Evolutionary conservation across 2,329 filamentous ascomycete species (phyloP), one percentile per base, ranked within the genome.

Genomic region (Calonectria honghensis): DNA sequence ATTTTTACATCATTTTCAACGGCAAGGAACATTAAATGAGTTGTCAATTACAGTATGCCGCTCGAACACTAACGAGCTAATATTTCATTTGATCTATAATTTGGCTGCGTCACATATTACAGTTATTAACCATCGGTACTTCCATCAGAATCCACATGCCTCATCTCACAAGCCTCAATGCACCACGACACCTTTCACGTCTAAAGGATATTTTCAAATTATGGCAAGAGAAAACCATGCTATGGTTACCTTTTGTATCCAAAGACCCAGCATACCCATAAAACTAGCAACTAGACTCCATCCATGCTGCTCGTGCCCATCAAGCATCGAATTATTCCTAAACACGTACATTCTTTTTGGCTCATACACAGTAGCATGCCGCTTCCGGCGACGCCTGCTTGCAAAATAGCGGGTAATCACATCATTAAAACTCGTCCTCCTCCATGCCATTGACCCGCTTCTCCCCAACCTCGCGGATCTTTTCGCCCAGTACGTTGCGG

Each of bases 401-500:
- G 37, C n/a, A 41, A 63, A 63, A 41, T 2, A 41, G 35, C 24
- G n/a, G 37, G n/a, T 18, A 29, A 63, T 41, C 57, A 63, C 35
- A 63, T 41, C 27, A 64, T 54, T 73, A 78, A 50, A 80, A 82
- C 68, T 89, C 87, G 75, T 92, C 90, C 24, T 91, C 93, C 27
- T 91, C 91, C 83, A 91, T 86, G 11, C 91, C 92, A 73, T 89
- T 88, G 51, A 93, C 85, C 82, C 92, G 89, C 82, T 88, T 89
- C 88, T 98, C 96, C 0, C 93, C 96, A 80, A 97, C 81, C 83
- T 97, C 95, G 67, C 93, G 90, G 82, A 99, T 98, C 91, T 98
- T 98, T 81, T 96, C 95, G 52, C 94, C 94, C 79, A 99, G 85
- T 32, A 98, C 91, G 51, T 91, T 90, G 75, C 94, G 89, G 13